These are phyloP conservation scores for Centrapalus pauciflorus DNA, from an alignment of 129 eudicot species.

Conservation along the genomic window DNA sequence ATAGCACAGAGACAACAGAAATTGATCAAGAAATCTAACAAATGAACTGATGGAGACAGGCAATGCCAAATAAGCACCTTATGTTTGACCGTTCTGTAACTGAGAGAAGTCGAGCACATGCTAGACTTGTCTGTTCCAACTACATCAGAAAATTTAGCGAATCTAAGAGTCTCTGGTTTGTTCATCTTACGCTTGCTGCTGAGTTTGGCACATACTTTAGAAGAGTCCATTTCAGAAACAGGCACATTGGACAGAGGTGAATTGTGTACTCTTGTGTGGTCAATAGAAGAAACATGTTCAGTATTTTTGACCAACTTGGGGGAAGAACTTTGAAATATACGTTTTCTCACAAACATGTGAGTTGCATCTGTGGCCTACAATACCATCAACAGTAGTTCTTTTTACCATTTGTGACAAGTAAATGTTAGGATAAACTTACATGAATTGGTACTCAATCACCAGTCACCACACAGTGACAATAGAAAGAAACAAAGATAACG, in stretches of 20 bases:
- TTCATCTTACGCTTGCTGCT: conserved; percentile 70
- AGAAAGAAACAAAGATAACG: too few species aligned
- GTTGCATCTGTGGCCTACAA: conserved; percentile 45
- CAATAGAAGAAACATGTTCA: conserved; percentile 47
- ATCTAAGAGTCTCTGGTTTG: conserved; percentile 41
- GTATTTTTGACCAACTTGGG: conserved; percentile 37
- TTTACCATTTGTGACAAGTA: background rate
- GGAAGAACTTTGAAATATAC: conserved; percentile 49
- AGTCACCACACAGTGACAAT: background rate
- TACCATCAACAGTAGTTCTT: conserved; percentile 4
- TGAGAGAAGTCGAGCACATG: conserved; percentile 26
- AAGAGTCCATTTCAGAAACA: conserved; percentile 35
- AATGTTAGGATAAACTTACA: conserved; percentile 4
- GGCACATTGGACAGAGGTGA: conserved; percentile 46
- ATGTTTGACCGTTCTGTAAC: conserved; percentile 29
- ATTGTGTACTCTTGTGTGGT: conserved; percentile 45
- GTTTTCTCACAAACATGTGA: conserved; percentile 32
- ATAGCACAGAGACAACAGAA: conserved; percentile 11
- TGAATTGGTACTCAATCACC: conserved; percentile 2
- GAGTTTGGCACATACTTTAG: conserved; percentile 39
- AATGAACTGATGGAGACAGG: background rate
- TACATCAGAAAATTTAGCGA: conserved; percentile 37
- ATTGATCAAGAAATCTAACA: background rate
- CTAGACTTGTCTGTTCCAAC: conserved; percentile 31
- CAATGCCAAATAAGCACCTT: conserved; percentile 38